Evolutionary conservation across 768 basidiomycete genomes (phyloP).

Genomic region (Erythrobasidium yunnanense): DNA sequence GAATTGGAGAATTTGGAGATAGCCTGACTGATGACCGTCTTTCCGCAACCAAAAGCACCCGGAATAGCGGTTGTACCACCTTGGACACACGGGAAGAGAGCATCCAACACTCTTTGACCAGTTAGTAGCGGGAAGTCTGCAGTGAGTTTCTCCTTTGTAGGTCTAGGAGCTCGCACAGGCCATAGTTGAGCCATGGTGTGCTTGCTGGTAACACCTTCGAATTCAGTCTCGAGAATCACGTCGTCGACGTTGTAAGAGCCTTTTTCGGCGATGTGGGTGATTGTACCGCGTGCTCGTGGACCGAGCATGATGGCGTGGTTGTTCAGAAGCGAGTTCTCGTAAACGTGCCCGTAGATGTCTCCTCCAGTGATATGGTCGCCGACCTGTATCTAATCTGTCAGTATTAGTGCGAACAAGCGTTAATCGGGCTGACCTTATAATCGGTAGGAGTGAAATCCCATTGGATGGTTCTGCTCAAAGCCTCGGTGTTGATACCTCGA

Average conservation of each 20-base stretch:
- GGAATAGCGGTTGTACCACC: conserved; percentile 95
- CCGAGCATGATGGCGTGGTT: conserved; percentile 96
- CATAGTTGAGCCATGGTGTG: conserved; percentile 97
- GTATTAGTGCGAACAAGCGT: background rate
- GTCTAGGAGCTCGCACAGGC: conserved; percentile 96
- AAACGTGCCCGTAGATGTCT: conserved; percentile 88
- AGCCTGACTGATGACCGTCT: conserved; percentile 87
- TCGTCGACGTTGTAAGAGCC: conserved; percentile 88
- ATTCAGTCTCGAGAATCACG: conserved; percentile 90
- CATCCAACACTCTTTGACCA: conserved; percentile 92
- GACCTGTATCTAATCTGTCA: conserved; percentile 55
- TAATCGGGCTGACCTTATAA: conserved; percentile 64
- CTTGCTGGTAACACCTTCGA: conserved; percentile 82
- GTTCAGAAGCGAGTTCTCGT: conserved; percentile 91
- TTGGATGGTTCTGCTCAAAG: conserved; percentile 70
- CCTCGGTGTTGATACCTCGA: conserved; percentile 93
- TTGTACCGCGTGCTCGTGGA: conserved; percentile 85
- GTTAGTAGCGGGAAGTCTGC: conserved; percentile 85
- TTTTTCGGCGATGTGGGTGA: conserved; percentile 84
- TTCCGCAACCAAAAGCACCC: conserved; percentile 96
- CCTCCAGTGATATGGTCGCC: conserved; percentile 97
- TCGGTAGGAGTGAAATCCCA: conserved; percentile 89
- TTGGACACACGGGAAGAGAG: conserved; percentile 94
- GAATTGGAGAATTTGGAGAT: conserved; percentile 98
- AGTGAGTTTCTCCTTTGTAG: conserved; percentile 86